phyloP scores from a whole-genome alignment of 139 green algal genomes.

The Choricystis sp. region DNA sequence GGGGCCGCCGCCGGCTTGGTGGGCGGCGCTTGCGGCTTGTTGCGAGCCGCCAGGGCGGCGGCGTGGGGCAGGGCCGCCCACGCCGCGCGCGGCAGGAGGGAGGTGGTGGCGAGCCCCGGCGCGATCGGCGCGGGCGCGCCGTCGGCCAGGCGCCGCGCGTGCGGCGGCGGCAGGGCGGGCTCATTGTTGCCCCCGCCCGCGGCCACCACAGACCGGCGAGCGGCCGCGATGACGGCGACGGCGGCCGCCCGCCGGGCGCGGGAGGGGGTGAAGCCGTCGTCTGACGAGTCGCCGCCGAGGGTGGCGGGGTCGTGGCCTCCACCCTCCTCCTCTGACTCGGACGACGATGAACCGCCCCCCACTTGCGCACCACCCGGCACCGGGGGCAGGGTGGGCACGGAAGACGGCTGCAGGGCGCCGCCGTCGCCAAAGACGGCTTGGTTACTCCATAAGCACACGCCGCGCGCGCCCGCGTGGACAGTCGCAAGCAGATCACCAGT shows the following conservation, averaged over 20 bases:
- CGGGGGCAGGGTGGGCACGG: not conserved
- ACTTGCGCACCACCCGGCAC: too few species aligned
- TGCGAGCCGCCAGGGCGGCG: slow-evolving; percentile 80
- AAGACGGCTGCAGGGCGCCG: not conserved
- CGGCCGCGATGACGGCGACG: slow-evolving; percentile 1
- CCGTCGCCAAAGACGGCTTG: slow-evolving; percentile 32
- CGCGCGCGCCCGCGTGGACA: slow-evolving; percentile 54
- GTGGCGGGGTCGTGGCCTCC: not conserved
- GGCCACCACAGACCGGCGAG: not conserved
- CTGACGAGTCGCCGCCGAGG: not conserved
- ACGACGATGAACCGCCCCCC: too few species aligned
- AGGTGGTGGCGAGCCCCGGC: slow-evolving; percentile 65
- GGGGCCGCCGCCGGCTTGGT: slow-evolving; percentile 87
- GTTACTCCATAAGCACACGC: slow-evolving; percentile 95
- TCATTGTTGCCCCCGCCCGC: slow-evolving; percentile 8
- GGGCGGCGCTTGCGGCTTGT: slow-evolving; percentile 66
- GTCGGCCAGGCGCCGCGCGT: slow-evolving; percentile 8
- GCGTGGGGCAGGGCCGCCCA: slow-evolving; percentile 79
- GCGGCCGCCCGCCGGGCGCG: not conserved
- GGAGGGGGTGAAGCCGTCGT: slow-evolving; percentile 1
- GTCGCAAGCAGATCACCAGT: slow-evolving; percentile 75
- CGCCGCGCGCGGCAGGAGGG: slow-evolving; percentile 66
- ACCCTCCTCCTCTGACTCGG: too few species aligned
- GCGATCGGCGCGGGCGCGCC: slow-evolving; percentile 42
- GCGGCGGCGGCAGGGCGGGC: not conserved